These are phyloP conservation scores for Erythrobasidium hasegawianum DNA, from an alignment of 1,284 basidiomycete genomes.

Conservation along the genomic window DNA sequence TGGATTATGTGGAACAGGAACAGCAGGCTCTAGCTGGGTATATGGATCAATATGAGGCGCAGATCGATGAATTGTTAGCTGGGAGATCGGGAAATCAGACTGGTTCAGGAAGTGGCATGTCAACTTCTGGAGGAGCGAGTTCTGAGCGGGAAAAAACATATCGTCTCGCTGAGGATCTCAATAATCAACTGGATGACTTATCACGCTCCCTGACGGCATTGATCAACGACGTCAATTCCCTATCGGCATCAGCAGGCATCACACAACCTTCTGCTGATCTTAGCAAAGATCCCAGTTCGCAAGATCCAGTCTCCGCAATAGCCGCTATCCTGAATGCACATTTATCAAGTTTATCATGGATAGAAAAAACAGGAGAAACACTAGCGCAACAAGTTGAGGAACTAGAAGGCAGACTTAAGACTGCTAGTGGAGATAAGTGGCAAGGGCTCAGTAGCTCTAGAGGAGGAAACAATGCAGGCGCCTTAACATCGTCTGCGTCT, in stretches of 20 bases:
- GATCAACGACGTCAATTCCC: constrained; percentile 86
- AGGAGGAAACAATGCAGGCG: background rate
- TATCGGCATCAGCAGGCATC: constrained; percentile 47
- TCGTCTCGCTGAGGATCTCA: constrained; percentile 83
- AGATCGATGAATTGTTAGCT: constrained; percentile 68
- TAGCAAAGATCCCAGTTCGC: constrained; percentile 30
- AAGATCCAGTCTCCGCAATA: constrained; percentile 84
- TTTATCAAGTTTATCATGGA: constrained; percentile 87
- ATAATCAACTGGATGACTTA: constrained; percentile 87
- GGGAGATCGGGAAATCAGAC: no score
- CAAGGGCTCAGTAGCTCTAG: constrained; percentile 13
- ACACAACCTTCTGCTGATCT: constrained; percentile 30
- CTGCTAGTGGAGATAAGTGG: constrained; percentile 40
- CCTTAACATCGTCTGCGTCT: background rate
- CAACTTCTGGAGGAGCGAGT: constrained; percentile 57
- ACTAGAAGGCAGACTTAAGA: constrained; percentile 45
- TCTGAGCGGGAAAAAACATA: constrained; percentile 93
- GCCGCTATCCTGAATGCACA: constrained; percentile 91
- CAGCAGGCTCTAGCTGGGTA: constrained; percentile 78
- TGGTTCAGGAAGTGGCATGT: background rate
- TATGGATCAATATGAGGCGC: constrained; percentile 81
- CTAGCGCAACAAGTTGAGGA: constrained; percentile 48
- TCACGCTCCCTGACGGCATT: constrained; percentile 85
- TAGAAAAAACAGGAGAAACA: constrained; percentile 52
- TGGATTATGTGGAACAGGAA: constrained; percentile 89